Base-by-base conservation (phyloP, 345 rosid genomes). In the Erysimum cheiranthoides region DNA sequence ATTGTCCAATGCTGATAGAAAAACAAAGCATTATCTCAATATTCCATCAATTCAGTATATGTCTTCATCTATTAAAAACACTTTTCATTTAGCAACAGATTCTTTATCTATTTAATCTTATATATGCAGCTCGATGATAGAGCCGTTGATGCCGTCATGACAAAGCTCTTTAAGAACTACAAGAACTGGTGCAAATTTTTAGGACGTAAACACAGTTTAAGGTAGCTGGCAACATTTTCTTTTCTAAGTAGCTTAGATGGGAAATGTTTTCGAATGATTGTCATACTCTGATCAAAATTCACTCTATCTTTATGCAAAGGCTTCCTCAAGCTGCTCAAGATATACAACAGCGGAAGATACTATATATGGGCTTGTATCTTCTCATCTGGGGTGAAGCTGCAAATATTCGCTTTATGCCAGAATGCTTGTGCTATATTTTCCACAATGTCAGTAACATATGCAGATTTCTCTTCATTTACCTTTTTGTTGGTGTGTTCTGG, bases 321-420 rank as follows among this genome's bases (percentile, higher is more conserved):
- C 96, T 92, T 73, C 98, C 97, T 79, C 97, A 94, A 82, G 83
- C 82, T 56, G 87, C 92, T 78, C 93, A 85, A 61, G 97, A 95
- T 78, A 80, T 89, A 70, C 98, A 92, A 68, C 99, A 95, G 83
- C 82, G 98, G 68, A 95, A 90, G 79, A 88, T 92, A 74, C 87
- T 92, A 5, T 92, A 95, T 69, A 92, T 90, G 97, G 99, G 97
- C 11, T 84, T 95, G 73, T 88, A 86, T 84, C 97, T 95, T 81
- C 97, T 95, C 61, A 90, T 90, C 43, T 89, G 99, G 99, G 98
- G 99, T 34, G 98, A 92, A 82, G 99, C 96, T 76, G 93, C 99
- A 74, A 95, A 93, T 75, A 80, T 95, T 73, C 96, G 98, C 66
- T 95, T 90, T 79, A 86, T 93, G 94, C 97, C 97, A 36, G 94